phyloP scores from a whole-genome alignment of 305 asterid species.

The Solanum hybrid region DNA sequence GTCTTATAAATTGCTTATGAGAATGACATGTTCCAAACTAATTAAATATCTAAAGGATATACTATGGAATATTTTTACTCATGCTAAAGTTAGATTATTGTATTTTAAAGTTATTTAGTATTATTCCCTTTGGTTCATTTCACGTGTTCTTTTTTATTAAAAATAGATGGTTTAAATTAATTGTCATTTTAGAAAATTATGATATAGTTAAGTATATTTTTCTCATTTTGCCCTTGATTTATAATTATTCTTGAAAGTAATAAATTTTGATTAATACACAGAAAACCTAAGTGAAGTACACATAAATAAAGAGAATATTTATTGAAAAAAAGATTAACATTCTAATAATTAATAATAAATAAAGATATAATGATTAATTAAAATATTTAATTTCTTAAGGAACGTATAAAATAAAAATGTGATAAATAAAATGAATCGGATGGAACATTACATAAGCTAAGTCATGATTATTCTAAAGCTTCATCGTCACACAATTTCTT shows the following conservation, averaged over 20 bases:
- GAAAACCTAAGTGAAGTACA: background rate
- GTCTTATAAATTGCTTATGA: background rate
- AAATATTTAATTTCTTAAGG: background rate
- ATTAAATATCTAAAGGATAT: background rate
- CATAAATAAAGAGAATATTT: background rate
- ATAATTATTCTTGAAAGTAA: background rate
- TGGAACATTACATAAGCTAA: background rate
- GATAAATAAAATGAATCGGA: background rate
- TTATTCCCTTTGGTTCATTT: background rate
- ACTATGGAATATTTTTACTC: background rate
- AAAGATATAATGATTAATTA: too few relatives aligned
- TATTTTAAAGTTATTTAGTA: background rate
- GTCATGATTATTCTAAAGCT: background rate
- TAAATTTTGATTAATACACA: background rate
- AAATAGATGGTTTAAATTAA: background rate
- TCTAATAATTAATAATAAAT: background rate
- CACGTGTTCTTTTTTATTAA: background rate
- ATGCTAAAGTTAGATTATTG: background rate
- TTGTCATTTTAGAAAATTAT: background rate
- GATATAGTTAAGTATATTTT: background rate
- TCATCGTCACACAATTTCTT: background rate
- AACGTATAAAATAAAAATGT: too few relatives aligned
- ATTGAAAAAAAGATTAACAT: background rate
- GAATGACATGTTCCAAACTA: background rate
- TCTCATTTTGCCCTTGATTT: background rate